Percentiles rank a stretch among this genome's conserved stretches.
Conservation (phyloP, 1,139 yeast species). For the Casaregolazyma lundiana region DNA sequence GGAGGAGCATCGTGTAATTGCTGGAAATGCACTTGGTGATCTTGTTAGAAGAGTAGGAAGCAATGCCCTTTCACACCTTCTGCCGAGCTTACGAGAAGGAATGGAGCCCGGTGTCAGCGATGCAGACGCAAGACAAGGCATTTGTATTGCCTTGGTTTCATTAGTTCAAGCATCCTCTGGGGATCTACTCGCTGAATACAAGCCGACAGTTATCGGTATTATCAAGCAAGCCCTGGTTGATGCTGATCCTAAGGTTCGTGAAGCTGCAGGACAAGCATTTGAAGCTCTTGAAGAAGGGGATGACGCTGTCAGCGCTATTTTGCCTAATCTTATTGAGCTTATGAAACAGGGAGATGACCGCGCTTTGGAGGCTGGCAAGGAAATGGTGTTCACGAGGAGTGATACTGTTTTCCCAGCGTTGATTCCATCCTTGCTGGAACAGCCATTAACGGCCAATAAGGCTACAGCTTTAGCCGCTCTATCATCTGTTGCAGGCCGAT, state of each 20-base stretch:
- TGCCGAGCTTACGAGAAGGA: conserved; percentile 78
- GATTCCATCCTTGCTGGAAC: conserved; percentile 74
- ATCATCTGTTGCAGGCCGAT: conserved; percentile 87
- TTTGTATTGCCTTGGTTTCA: conserved; percentile 88
- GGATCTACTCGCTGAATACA: conserved; percentile 61
- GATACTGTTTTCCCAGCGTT: conserved; percentile 91
- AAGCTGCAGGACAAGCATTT: conserved; percentile 87
- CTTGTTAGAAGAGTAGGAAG: conserved; percentile 93
- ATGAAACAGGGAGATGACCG: conserved; percentile 64
- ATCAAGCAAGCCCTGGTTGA: conserved; percentile 80
- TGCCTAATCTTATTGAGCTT: conserved; percentile 75
- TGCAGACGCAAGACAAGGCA: conserved; percentile 83
- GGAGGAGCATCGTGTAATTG: conserved; percentile 74
- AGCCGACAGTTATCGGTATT: conserved; percentile 65
- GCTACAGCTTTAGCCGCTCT: conserved; percentile 84
- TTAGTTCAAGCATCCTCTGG: conserved; percentile 69
- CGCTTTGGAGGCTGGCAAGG: conserved; percentile 85
- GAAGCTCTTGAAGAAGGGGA: conserved; percentile 80
- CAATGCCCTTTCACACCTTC: conserved; percentile 73
- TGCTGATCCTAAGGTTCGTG: conserved; percentile 66
- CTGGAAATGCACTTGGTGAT: conserved; percentile 93
- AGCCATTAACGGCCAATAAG: conserved; percentile 80
- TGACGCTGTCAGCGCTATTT: conserved; percentile 65
- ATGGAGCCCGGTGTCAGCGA: conserved; percentile 28
- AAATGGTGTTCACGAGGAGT: conserved; percentile 86